Conservation (phyloP, 306 rosid species). For the Medicago lupulina region DNA sequence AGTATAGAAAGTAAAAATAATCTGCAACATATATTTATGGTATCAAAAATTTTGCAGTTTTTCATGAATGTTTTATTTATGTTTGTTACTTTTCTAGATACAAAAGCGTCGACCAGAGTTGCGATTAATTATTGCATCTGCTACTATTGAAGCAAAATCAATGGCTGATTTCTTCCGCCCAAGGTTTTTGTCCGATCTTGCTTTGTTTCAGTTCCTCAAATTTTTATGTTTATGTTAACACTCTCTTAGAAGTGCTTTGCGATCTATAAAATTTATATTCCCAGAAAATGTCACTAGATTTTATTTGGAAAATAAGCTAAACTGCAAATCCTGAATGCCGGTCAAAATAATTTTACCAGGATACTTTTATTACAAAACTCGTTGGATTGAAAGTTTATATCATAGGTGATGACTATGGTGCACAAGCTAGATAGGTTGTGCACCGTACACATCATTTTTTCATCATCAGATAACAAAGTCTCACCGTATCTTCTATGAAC, state of each 20-base stretch:
- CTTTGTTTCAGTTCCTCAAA: constrained; percentile 25
- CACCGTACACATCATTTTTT: too few species aligned
- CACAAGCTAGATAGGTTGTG: too few species aligned
- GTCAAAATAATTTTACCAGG: too few species aligned
- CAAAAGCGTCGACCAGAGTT: constrained; percentile 86
- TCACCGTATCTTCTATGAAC: too few species aligned
- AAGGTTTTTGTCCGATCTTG: constrained; percentile 59
- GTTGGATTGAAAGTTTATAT: too few species aligned
- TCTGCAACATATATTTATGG: not conserved
- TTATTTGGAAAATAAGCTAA: too few species aligned
- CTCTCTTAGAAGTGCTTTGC: constrained; percentile 5
- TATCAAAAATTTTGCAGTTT: constrained; percentile 3
- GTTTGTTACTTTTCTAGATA: constrained; percentile 58
- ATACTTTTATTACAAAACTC: too few species aligned
- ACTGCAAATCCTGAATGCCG: too few species aligned
- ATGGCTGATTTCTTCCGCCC: constrained; percentile 76
- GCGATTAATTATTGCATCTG: constrained; percentile 87
- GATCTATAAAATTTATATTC: not conserved
- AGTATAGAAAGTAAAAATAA: constrained; percentile 44
- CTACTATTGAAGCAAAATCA: constrained; percentile 92
- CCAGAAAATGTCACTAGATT: too few species aligned
- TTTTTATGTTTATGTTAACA: constrained; percentile 24
- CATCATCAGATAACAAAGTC: too few species aligned
- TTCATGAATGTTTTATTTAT: not conserved
- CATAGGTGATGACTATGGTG: too few species aligned